Base-by-base conservation (phyloP, 2,329 filamentous ascomycete species). In the Botrytis fabae region DNA sequence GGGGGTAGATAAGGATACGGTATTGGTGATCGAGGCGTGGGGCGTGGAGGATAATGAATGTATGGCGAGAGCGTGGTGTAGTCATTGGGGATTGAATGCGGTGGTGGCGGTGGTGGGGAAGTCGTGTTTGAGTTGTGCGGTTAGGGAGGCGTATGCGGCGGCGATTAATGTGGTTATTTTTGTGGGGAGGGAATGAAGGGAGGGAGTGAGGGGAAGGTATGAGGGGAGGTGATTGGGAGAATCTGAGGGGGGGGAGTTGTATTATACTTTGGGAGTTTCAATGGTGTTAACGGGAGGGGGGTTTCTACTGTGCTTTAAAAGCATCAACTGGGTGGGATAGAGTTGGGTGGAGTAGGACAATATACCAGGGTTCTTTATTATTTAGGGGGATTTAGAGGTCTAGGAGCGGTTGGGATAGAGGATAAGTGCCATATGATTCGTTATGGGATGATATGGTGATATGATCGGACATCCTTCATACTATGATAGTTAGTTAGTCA, bases 31-130 rank as follows among this genome's bases (percentile, higher is more conserved):
- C 22, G 91, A 94, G 82, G 90, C 91, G 0, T 90, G 92, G 80
- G 92, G 92, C 0, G 91, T 92, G 35, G 85, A 85, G 66, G 92
- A 94, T 81, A 93, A 94, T 76, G 92, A 94, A 81, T 92, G 93
- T 6, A 86, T 94, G 77, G 92, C 90, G 1, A 84, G 92, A 75
- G 91, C 92, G 10, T 94, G 92, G 92, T 94, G 92, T 80, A 88
- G 91, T 72, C 90, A 93, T 78, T 93, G 91, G 88, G 92, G 92
- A 3, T 82, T 93, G 77, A 90, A 87, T 78, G 92, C 92, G 1
- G 83, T 94, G 28, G 87, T 93, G 73, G 91, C 91, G 14, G 90
- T 93, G 80, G 81, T 93, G 70, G 84, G 86, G 73, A 88, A 86
- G 82, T 94, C 88, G 73, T 79, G 79, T 81, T 89, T 93, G 86